Evolutionary conservation across 345 rosid species (phyloP).

Genomic region (Alliaria petiolata): DNA sequence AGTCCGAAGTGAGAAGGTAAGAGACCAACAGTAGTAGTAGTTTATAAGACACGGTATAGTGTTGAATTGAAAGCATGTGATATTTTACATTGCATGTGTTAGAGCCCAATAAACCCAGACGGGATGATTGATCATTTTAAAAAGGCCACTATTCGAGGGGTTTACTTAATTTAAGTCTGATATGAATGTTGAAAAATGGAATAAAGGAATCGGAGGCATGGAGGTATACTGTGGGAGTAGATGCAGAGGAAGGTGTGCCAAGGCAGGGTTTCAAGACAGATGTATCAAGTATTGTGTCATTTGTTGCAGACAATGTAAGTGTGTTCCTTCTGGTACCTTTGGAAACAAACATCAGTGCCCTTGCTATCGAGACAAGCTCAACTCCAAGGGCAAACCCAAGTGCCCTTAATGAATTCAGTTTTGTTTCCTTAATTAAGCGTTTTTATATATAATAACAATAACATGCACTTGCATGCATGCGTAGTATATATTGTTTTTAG

Average conservation of each 20-base stretch:
- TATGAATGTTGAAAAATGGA: neutral
- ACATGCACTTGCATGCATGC: constrained; percentile 13
- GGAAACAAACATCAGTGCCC: constrained; percentile 62
- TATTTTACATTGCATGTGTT: neutral
- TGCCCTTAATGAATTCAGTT: constrained; percentile 43
- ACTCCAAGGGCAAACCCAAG: constrained; percentile 52
- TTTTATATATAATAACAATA: neutral
- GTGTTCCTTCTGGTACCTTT: constrained; percentile 75
- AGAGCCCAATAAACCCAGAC: too few relatives aligned
- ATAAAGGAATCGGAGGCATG: constrained; percentile 3
- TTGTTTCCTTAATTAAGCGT: neutral
- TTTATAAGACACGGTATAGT: neutral
- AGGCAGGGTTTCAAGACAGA: constrained; percentile 44
- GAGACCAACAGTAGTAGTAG: neutral
- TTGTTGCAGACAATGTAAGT: constrained; percentile 59
- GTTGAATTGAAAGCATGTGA: neutral
- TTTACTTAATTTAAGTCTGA: neutral
- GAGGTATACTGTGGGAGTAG: constrained; percentile 32
- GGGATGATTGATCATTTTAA: neutral
- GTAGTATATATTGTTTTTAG: too few relatives aligned
- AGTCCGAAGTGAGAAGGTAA: neutral
- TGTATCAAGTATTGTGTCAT: constrained; percentile 70
- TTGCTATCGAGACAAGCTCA: constrained; percentile 53
- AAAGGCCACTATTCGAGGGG: neutral
- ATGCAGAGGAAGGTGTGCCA: constrained; percentile 53